Evolutionary conservation across 1,284 basidiomycete species (phyloP).

Genomic region (Leccinum subfulvum): DNA sequence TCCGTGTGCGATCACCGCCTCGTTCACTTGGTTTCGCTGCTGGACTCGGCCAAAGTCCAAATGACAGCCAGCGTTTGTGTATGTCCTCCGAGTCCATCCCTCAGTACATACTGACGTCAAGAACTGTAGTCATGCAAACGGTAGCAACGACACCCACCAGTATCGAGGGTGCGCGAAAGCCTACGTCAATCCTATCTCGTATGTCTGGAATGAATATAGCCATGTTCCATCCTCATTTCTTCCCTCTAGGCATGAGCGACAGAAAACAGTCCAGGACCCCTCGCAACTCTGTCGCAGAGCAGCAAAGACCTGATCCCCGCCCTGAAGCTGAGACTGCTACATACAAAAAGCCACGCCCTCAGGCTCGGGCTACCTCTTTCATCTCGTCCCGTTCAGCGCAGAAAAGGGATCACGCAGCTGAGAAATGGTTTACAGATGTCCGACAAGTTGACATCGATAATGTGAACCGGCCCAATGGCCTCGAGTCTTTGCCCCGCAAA

Average conservation of each 20-base stretch:
- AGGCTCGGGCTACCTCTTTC: constrained; percentile 18
- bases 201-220: constrained; percentile 11
- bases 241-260: constrained; percentile 20
- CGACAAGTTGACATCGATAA: constrained; percentile 22
- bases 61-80: neutral
- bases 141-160: neutral
- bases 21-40: constrained; percentile 12
- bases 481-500: constrained; percentile 4
- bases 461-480: neutral
- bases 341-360: constrained; percentile 3
- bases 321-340: neutral
- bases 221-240: neutral
- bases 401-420: constrained; percentile 23
- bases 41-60: constrained; percentile 6
- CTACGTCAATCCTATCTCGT: constrained; percentile 24
- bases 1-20: constrained; percentile 8
- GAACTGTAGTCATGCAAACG: constrained; percentile 8
- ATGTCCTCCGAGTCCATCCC: neutral
- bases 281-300: constrained; percentile 6
- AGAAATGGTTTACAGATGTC: constrained; percentile 26
- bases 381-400: constrained; percentile 26
- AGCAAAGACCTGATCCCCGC: neutral
- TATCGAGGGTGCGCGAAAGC: neutral
- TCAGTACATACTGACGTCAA: constrained; percentile 12
- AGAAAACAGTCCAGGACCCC: constrained; percentile 3